phyloP scores from a whole-genome alignment of 2,329 filamentous ascomycete species.

The Fonsecaea erecta region DNA sequence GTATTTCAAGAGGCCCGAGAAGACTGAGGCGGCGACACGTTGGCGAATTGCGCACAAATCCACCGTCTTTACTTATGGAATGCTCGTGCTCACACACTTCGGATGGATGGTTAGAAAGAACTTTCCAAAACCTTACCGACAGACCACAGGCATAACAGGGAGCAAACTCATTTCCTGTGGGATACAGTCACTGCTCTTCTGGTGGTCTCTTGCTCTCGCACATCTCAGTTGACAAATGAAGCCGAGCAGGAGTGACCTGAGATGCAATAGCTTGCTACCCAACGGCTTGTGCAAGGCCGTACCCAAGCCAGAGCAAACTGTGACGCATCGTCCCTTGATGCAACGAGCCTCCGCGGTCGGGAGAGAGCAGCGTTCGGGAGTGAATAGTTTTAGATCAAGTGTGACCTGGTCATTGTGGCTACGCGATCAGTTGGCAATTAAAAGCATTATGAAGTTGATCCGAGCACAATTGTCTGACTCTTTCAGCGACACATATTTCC shows the following conservation, averaged over 20 bases:
- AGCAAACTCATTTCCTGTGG: not conserved
- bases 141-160: not conserved
- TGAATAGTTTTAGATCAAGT: not conserved
- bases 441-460: not conserved
- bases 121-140: not conserved
- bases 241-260: not conserved
- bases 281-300: not conserved
- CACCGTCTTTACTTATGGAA: not conserved
- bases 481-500: not conserved
- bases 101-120: not conserved
- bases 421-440: not conserved
- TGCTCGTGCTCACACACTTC: not conserved
- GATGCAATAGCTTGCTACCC: not conserved
- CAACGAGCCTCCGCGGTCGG: conserved; percentile 8
- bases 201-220: not conserved
- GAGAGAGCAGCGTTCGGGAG: not conserved
- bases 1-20: not conserved
- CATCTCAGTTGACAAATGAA: not conserved
- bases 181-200: not conserved
- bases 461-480: not conserved
- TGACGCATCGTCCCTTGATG: not conserved
- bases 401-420: not conserved
- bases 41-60: not conserved
- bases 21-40: not conserved
- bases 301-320: not conserved